Evolutionary conservation across 345 rosid genomes (phyloP), one percentile per base, ranked within the genome.

Genomic region (Citrus medica): DNA sequence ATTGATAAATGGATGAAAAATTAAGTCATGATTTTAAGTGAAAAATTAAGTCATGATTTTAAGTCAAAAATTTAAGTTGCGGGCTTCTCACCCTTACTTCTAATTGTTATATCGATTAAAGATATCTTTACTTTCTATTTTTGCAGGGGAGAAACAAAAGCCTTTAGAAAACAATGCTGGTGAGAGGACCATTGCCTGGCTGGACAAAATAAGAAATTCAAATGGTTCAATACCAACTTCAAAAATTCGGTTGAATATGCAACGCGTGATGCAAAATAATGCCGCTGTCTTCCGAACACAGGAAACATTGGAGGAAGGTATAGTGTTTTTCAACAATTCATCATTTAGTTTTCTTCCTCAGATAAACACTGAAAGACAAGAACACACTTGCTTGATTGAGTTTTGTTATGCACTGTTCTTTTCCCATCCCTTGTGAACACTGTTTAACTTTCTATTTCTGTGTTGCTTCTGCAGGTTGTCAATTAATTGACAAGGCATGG

Each of bases 281-380:
- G 99, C 99, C 51, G 98, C 99, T 73, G 99, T 96, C 55, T 96
- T 96, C 88, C 97, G 99, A 33, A 96, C 97, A 30, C 99, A 96
- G 85, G 98, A 94, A 82, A 94, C 99, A n/a, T 80, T 96, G 74
- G 97, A 92, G 83, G 98, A 96, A 88, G 99, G 99, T 92, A 83
- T 24, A 21, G 19, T 35, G 40, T 63, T 58, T 71, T 72, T 73
- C 66, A 61, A 13, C 48, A 10, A 22, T 68, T 66, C 25, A 48
- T 48, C 7, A 14, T 13, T 25, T 58, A 22, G 10, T 7, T 68
- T 73, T 62, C 58, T 59, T 12, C 51, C 67, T 9, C 68, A 1
- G 1, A 53, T 14, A 69, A 25, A 0, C 25, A 59, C 53, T 27
- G 12, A 14, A 65, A 65, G 48, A 48, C n/a, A 27, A 63, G 69